Conservation (phyloP, 805 yeast species). For the Pichia phayaonensis region DNA sequence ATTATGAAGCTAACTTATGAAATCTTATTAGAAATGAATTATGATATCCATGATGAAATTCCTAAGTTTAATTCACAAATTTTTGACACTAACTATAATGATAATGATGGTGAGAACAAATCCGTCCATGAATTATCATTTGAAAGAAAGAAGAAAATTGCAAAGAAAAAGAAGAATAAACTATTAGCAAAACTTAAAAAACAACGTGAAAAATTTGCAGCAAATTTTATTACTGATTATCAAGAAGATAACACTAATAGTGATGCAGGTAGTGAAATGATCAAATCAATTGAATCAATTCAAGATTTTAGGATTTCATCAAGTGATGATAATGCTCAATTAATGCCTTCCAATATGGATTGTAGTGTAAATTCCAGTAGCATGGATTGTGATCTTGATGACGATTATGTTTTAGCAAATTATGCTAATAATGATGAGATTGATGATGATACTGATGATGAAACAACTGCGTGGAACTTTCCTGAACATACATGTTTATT, state of each 20-base stretch:
- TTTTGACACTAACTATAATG: slow-evolving; percentile 8
- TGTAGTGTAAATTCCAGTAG: background rate
- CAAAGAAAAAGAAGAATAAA: slow-evolving; percentile 61
- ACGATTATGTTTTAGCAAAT: slow-evolving; percentile 35
- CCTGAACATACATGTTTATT: slow-evolving; percentile 73
- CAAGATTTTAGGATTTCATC: slow-evolving; percentile 9
- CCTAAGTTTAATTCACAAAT: slow-evolving; percentile 9
- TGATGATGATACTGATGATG: background rate
- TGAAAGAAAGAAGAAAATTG: slow-evolving; percentile 58
- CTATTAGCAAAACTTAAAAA: slow-evolving; percentile 71
- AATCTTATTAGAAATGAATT: background rate
- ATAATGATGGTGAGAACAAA: slow-evolving; percentile 4
- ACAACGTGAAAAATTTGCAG: slow-evolving; percentile 72
- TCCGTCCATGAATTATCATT: slow-evolving; percentile 30
- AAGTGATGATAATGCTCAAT: background rate
- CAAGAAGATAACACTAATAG: slow-evolving; percentile 13
- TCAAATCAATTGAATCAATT: slow-evolving; percentile 18
- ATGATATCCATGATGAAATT: background rate
- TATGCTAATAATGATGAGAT: slow-evolving; percentile 20
- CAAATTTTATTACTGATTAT: slow-evolving; percentile 36
- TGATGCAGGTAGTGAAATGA: slow-evolving; percentile 20
- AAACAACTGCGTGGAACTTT: slow-evolving; percentile 46
- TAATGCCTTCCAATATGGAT: background rate
- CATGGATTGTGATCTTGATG: slow-evolving; percentile 10
- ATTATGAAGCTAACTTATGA: slow-evolving; percentile 3